phyloP scores from a whole-genome alignment of 1,284 basidiomycete genomes.

The Anthracocystis panici-leucophaei region DNA sequence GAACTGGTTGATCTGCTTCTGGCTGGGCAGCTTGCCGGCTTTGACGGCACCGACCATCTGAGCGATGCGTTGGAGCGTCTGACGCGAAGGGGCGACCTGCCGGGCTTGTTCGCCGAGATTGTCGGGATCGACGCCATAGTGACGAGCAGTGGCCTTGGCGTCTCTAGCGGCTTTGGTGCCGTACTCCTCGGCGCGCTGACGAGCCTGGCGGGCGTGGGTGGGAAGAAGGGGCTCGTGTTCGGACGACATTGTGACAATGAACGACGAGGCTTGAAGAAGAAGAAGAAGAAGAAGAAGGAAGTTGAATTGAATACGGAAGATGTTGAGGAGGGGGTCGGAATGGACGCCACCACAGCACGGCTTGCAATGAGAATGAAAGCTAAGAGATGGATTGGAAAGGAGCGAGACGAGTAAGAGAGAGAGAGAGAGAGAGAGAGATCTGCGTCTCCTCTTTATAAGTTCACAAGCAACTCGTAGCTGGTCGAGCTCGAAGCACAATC shows the following conservation, averaged over 20 bases:
- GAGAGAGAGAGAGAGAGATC: no score
- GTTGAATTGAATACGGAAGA: neutral
- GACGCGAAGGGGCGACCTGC: slow-evolving; percentile 45
- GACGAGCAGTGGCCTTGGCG: slow-evolving; percentile 41
- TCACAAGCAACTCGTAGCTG: no score
- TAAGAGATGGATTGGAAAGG: no score
- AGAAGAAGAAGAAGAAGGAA: neutral
- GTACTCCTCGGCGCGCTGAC: slow-evolving; percentile 29
- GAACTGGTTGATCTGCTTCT: slow-evolving; percentile 49
- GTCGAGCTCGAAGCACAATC: no score
- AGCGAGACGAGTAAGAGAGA: no score
- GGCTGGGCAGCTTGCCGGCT: slow-evolving; percentile 55
- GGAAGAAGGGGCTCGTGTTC: slow-evolving; percentile 53
- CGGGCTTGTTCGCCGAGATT: slow-evolving; percentile 33
- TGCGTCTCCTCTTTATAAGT: no score
- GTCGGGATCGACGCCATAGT: slow-evolving; percentile 49
- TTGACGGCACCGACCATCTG: slow-evolving; percentile 53
- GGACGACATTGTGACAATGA: slow-evolving; percentile 28
- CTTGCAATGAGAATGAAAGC: no score
- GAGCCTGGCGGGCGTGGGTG: slow-evolving; percentile 37
- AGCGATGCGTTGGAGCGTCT: slow-evolving; percentile 43
- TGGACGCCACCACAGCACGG: neutral
- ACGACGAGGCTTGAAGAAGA: neutral
- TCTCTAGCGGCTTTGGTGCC: slow-evolving; percentile 35
- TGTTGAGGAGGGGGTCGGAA: neutral